These are phyloP conservation scores for Colletotrichum musicola DNA, from an alignment of 2,329 filamentous ascomycete species.

Conservation along the genomic window DNA sequence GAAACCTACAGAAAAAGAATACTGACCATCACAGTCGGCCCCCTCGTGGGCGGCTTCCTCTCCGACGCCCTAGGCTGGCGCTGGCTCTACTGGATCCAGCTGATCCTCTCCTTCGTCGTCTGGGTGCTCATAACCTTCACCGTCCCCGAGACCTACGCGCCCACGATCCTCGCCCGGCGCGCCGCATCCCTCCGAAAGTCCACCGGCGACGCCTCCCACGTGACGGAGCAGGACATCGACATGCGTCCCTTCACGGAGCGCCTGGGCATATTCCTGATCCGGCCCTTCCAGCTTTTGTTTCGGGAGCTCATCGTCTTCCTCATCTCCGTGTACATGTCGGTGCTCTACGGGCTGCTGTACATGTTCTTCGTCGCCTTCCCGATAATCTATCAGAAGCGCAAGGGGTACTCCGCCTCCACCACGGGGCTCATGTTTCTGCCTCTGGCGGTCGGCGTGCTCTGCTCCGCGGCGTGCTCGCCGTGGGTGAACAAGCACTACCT, in stretches of 20 bases:
- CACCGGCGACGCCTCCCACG: constrained; percentile 75
- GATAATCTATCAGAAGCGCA: constrained; percentile 81
- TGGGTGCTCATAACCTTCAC: constrained; percentile 87
- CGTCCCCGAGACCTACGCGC: constrained; percentile 91
- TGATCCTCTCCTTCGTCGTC: constrained; percentile 78
- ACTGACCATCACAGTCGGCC: too few species aligned
- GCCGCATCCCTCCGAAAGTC: constrained; percentile 79
- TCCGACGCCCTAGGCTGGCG: constrained; percentile 79
- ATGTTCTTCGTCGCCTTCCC: constrained; percentile 82
- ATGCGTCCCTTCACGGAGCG: constrained; percentile 76
- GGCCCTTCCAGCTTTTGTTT: constrained; percentile 89
- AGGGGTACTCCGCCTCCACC: constrained; percentile 79
- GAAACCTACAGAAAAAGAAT: too few species aligned
- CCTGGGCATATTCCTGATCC: constrained; percentile 79
- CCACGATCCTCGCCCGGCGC: constrained; percentile 78
- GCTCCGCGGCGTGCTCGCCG: constrained; percentile 75
- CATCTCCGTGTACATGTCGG: constrained; percentile 87
- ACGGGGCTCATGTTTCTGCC: constrained; percentile 92
- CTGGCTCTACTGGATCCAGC: constrained; percentile 89
- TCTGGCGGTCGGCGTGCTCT: constrained; percentile 79
- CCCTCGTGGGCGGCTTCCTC: constrained; percentile 82
- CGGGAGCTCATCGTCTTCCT: constrained; percentile 87
- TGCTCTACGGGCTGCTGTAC: constrained; percentile 80
- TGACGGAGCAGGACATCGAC: constrained; percentile 87
- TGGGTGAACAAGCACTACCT: constrained; percentile 87